Base-by-base conservation (phyloP, 495 filamentous ascomycete species). In the Tuber umbilicatum region DNA sequence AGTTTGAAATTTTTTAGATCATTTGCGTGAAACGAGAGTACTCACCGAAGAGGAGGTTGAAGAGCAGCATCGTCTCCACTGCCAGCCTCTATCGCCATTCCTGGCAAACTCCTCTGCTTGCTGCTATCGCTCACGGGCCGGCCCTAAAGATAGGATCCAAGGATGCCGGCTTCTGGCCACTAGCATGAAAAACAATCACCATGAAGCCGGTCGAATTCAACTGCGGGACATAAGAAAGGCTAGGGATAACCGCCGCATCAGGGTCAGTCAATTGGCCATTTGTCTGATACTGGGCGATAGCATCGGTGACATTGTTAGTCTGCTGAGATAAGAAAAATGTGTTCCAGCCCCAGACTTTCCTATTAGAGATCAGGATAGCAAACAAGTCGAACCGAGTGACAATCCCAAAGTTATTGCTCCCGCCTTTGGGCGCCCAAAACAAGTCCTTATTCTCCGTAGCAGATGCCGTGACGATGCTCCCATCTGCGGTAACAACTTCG, bases 401-500 rank as follows among this genome's bases (percentile, higher is more conserved):
- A 41, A 89, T 85, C 0, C 77, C 88, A 74, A 88, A 88, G 79
- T 89, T 89, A 78, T 83, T 85, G 2, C 81, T 73, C 21, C 88
- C 88, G 9, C 88, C 89, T 64, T 88, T 88, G 4, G 89, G 84
- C 6, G 88, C 88, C 70, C 79, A 81, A 81, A 82, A 89, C 10
- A 90, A 80, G 60, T 90, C 88, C 0, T 83, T 10, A 64, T 87
- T 83, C 0, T 77, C 76, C 0, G 74, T 78, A 2, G 76, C 74
- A 75, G 87, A 88, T 69, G 85, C 87, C 64, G 87, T 85, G 68
- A 86, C 78, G 41, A 88, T 83, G 1, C 74, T 72, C 3, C 88
- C 88, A 67, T 84, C 83, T 0, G 85, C 86, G 7, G 89, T 83
- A 9, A 89, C 87, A n/a, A 88, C 84, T 81, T 90, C 86, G 75